phyloP scores from a whole-genome alignment of 1,139 yeast species.

The Hyphopichia burtonii region DNA sequence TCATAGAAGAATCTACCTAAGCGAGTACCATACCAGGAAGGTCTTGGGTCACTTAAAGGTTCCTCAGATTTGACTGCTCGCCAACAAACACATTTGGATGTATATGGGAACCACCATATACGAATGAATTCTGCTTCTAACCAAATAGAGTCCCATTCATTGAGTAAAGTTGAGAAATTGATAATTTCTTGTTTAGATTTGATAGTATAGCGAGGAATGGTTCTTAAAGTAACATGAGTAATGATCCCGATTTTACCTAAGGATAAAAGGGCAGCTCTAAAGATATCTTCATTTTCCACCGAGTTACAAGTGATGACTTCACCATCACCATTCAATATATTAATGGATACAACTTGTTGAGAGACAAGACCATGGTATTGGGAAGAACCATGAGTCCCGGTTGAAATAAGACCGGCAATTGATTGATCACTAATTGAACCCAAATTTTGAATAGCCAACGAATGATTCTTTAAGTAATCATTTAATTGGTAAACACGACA shows the following conservation, averaged over 20 bases:
- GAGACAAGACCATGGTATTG: constrained; percentile 89
- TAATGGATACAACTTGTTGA: constrained; percentile 79
- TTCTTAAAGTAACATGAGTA: constrained; percentile 81
- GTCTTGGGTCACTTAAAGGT: constrained; percentile 63
- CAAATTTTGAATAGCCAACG: constrained; percentile 82
- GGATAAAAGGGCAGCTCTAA: constrained; percentile 82
- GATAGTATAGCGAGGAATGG: constrained; percentile 80
- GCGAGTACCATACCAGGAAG: constrained; percentile 82
- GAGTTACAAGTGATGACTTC: constrained; percentile 70
- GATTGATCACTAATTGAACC: constrained; percentile 96
- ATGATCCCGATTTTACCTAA: constrained; percentile 92
- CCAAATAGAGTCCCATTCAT: constrained; percentile 76
- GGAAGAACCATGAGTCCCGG: constrained; percentile 96
- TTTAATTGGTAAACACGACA: constrained; percentile 78
- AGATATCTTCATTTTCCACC: constrained; percentile 62
- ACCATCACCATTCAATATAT: constrained; percentile 73
- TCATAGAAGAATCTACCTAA: constrained; percentile 80
- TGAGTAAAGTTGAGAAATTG: constrained; percentile 66
- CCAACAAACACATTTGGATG: constrained; percentile 85
- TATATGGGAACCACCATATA: constrained; percentile 98
- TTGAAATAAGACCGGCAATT: constrained; percentile 88
- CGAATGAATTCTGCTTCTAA: constrained; percentile 86
- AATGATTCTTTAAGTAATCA: constrained; percentile 56
- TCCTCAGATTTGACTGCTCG: constrained; percentile 74
- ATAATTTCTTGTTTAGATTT: constrained; percentile 82